phyloP scores from a whole-genome alignment of 108 stramenopile species.

The Fragilariopsis cylindrus region DNA sequence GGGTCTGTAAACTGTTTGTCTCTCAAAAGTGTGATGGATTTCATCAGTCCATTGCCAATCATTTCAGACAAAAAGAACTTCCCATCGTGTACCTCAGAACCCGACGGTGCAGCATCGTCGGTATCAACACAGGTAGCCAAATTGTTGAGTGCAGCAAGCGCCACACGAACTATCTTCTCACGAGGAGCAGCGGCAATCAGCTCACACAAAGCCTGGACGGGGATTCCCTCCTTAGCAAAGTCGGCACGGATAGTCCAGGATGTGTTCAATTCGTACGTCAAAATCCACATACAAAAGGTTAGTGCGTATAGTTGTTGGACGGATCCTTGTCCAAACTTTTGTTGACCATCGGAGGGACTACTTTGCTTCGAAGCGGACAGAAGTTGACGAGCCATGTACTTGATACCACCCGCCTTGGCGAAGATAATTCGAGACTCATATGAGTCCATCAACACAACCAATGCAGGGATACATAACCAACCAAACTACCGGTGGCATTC shows the following conservation, averaged over 20 bases:
- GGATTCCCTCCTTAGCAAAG: conserved; percentile 76
- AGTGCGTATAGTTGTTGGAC: conserved; percentile 97
- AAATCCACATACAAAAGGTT: conserved; percentile 91
- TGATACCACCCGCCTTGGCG: conserved; percentile 82
- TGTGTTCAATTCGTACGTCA: conserved; percentile 85
- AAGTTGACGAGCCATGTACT: conserved; percentile 87
- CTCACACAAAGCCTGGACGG: conserved; percentile 69
- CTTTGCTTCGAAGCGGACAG: conserved; percentile 49
- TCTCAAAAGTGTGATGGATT: conserved; percentile 80
- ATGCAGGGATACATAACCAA: conserved; percentile 71
- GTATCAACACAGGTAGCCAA: conserved; percentile 74
- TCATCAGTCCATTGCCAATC: conserved; percentile 90
- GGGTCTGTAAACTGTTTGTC: conserved; percentile 90
- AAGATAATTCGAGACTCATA: conserved; percentile 77
- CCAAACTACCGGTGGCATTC: conserved; percentile 60
- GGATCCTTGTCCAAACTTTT: conserved; percentile 65
- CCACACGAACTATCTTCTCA: conserved; percentile 93
- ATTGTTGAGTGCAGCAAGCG: conserved; percentile 78
- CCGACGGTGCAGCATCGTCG: conserved; percentile 39
- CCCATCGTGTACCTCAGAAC: conserved; percentile 40
- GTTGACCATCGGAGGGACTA: conserved; percentile 33
- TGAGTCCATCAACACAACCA: conserved; percentile 74
- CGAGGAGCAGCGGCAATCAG: conserved; percentile 84
- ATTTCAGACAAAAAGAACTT: conserved; percentile 83
- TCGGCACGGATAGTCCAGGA: conserved; percentile 69